Percentiles rank a stretch among this genome's conserved stretches.
Evolutionary conservation across 1,284 basidiomycete genomes (phyloP).

Genomic region (Apiotrichum veenhuisii): DNA sequence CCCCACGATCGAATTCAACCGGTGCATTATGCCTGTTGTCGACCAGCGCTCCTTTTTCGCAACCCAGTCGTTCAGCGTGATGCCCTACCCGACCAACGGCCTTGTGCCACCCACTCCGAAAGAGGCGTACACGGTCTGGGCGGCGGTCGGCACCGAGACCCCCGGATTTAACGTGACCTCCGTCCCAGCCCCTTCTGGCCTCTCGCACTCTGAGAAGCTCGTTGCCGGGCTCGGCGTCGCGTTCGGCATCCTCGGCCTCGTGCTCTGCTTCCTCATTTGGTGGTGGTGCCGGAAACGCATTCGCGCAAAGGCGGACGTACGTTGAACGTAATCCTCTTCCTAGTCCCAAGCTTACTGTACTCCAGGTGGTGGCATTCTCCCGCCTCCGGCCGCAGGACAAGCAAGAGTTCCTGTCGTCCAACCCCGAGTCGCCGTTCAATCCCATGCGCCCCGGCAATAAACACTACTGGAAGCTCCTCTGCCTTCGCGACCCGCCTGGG

Average conservation of each 20-base stretch:
- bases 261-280: conserved; percentile 18
- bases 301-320: neutral
- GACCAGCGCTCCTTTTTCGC: conserved; percentile 42
- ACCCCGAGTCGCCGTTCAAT: conserved; percentile 37
- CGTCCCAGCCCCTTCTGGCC: neutral
- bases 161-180: conserved; percentile 21
- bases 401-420: conserved; percentile 36
- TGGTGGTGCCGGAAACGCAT: neutral
- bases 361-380: conserved; percentile 36
- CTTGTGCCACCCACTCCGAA: conserved; percentile 8
- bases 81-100: conserved; percentile 28
- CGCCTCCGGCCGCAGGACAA: conserved; percentile 35
- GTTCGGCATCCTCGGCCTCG: conserved; percentile 29
- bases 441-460: conserved; percentile 8
- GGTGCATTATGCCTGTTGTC: conserved; percentile 32
- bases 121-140: conserved; percentile 32
- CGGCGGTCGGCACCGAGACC: conserved; percentile 30
- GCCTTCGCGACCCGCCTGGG: neutral
- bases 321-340: neutral
- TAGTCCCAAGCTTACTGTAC: too few species aligned
- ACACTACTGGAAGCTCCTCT: neutral
- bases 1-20: conserved; percentile 31
- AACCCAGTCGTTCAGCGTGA: conserved; percentile 34
- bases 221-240: conserved; percentile 25
- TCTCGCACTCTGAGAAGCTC: neutral